These are phyloP conservation scores for Tetracladium setigerum DNA, from an alignment of 495 filamentous ascomycete genomes.

Conservation along the genomic window DNA sequence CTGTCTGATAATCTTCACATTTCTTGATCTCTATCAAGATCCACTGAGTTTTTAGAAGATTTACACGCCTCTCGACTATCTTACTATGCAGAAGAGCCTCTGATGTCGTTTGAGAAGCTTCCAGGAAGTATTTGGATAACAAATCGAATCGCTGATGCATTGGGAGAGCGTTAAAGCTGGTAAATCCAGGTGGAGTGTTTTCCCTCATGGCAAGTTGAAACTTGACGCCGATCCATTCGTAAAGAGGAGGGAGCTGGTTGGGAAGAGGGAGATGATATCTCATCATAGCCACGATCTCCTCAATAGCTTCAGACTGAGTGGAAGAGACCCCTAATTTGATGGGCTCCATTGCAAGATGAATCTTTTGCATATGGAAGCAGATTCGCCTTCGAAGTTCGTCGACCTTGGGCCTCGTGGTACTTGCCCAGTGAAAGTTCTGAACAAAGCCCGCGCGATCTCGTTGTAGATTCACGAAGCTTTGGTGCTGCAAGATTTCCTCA, in stretches of 20 bases:
- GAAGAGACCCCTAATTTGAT: neutral
- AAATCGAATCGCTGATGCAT: slow-evolving; percentile 6
- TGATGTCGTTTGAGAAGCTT: neutral
- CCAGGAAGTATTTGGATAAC: neutral
- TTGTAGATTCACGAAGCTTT: neutral
- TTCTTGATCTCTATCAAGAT: neutral
- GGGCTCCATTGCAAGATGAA: slow-evolving; percentile 3
- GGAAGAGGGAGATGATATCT: neutral
- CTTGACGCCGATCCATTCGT: neutral
- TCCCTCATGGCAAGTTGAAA: neutral
- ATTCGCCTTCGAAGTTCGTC: neutral
- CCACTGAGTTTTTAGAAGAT: slow-evolving; percentile 7
- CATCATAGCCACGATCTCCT: slow-evolving; percentile 2
- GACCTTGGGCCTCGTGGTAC: neutral
- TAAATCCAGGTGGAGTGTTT: neutral
- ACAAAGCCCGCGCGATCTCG: neutral
- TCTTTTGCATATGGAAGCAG: slow-evolving; percentile 6
- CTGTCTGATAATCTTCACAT: neutral
- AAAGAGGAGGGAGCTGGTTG: neutral
- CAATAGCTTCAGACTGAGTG: neutral
- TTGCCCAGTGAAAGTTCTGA: slow-evolving; percentile 1
- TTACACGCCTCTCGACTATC: slow-evolving; percentile 3
- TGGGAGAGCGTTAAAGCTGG: neutral
- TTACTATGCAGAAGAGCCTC: neutral
- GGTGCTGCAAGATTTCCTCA: neutral